phyloP scores from a whole-genome alignment of 805 yeast genomes.

The Starmerella powellii region DNA sequence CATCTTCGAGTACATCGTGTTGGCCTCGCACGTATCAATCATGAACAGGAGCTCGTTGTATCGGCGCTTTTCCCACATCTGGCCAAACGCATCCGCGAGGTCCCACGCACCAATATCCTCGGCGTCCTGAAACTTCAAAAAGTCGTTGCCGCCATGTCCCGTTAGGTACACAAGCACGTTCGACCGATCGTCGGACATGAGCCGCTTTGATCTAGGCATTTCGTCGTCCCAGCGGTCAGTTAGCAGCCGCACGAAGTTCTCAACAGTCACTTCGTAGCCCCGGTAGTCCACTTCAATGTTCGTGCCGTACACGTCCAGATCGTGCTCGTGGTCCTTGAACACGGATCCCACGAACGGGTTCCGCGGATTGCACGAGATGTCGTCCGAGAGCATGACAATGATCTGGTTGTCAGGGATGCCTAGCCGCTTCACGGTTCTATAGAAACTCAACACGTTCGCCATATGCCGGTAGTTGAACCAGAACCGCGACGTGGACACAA shows the following conservation, averaged over 20 bases:
- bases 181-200: constrained; percentile 85
- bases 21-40: constrained; percentile 99
- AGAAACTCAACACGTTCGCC: constrained; percentile 90
- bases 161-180: constrained; percentile 91
- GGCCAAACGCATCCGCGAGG: constrained; percentile 92
- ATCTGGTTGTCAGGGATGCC: constrained; percentile 98
- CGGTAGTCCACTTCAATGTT: constrained; percentile 91
- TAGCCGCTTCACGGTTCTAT: constrained; percentile 85
- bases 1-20: constrained; percentile 87
- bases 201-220: constrained; percentile 83
- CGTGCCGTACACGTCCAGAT: constrained; percentile 85
- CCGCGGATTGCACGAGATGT: constrained; percentile 91
- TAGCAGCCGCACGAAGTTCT: constrained; percentile 78
- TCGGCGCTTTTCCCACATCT: constrained; percentile 90
- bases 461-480: constrained; percentile 98
- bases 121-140: constrained; percentile 94
- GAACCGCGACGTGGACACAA: constrained; percentile 89
- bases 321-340: constrained; percentile 85
- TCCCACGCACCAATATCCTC: constrained; percentile 94
- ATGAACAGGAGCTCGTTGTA: constrained; percentile 92
- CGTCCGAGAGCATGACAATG: constrained; percentile 91
- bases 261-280: constrained; percentile 97
- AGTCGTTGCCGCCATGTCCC: constrained; percentile 98
- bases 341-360: constrained; percentile 94
- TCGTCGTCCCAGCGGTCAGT: constrained; percentile 94